A percentile compares a stretch with the other conserved stretches of the same genome.
phyloP scores from a whole-genome alignment of 805 yeast species.

The Wickerhamiella spandovensis region DNA sequence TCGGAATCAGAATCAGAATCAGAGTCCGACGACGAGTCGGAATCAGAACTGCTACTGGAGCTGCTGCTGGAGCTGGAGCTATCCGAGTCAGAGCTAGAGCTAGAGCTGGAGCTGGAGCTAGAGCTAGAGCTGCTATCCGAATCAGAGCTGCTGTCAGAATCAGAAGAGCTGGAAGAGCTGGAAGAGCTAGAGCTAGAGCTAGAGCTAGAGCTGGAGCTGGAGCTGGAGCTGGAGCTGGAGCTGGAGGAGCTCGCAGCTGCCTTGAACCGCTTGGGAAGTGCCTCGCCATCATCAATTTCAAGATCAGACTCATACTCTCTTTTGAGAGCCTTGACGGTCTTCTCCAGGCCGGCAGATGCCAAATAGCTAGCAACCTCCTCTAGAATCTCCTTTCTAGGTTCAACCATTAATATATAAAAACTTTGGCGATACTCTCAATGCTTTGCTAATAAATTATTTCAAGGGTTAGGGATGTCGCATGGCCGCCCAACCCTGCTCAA shows the following conservation, averaged over 20 bases:
- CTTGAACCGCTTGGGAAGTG: slow-evolving; percentile 17
- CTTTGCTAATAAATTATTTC: not conserved
- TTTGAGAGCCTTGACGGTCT: slow-evolving; percentile 23
- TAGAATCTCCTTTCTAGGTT: slow-evolving; percentile 16
- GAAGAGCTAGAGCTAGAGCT: slow-evolving; percentile 18
- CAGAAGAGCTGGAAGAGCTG: slow-evolving; percentile 6
- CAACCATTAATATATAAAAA: not conserved
- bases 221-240: slow-evolving; percentile 17
- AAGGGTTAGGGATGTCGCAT: not conserved
- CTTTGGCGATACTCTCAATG: not conserved
- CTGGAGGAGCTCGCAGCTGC: slow-evolving; percentile 6
- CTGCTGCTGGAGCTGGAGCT: slow-evolving; percentile 1
- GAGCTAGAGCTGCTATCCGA: slow-evolving; percentile 13
- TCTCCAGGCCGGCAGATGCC: slow-evolving; percentile 19
- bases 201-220: slow-evolving; percentile 20
- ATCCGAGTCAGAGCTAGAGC: slow-evolving; percentile 18
- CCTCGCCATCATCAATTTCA: slow-evolving; percentile 17
- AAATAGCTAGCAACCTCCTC: slow-evolving; percentile 23
- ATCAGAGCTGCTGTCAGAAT: slow-evolving; percentile 4
- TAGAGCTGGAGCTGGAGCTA: slow-evolving; percentile 20
- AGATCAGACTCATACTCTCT: slow-evolving; percentile 15
- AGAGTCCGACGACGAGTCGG: slow-evolving; percentile 16
- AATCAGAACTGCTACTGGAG: slow-evolving; percentile 17
- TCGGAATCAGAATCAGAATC: slow-evolving; percentile 6
- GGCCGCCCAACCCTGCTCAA: too few species aligned